A percentile compares a stretch with the other conserved stretches of the same genome.
phyloP scores from a whole-genome alignment of 2,329 filamentous ascomycete genomes.

The Colletotrichum tamarilloi region DNA sequence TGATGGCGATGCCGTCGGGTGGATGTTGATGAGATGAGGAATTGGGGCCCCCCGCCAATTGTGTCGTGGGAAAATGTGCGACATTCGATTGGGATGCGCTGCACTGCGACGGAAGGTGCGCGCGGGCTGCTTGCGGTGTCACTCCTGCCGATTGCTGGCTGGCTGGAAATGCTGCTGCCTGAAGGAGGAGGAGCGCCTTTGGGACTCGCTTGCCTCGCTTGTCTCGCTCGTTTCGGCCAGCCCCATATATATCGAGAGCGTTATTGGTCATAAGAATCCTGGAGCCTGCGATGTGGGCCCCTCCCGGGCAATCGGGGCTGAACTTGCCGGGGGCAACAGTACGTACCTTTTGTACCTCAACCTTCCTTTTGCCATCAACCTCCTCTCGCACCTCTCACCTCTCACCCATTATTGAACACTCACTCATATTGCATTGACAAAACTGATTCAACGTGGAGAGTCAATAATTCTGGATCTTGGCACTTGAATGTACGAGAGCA shows the following conservation, averaged over 20 bases:
- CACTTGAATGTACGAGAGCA: not conserved
- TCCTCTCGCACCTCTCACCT: too few relatives aligned
- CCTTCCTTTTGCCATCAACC: too few relatives aligned
- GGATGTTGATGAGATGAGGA: not conserved
- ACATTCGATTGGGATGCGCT: constrained; percentile 11
- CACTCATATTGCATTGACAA: not conserved
- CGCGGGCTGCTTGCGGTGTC: not conserved
- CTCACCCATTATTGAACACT: too few relatives aligned
- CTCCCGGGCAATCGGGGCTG: constrained; percentile 1
- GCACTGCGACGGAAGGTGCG: not conserved
- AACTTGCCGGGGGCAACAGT: not conserved
- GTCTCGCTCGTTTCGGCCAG: constrained; percentile 9
- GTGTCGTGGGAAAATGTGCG: not conserved
- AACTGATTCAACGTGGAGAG: not conserved
- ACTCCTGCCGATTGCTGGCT: not conserved
- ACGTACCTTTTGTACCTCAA: not conserved
- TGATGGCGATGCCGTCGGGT: not conserved
- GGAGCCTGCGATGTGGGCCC: constrained; percentile 28
- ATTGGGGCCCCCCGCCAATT: too few relatives aligned
- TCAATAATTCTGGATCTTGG: not conserved
- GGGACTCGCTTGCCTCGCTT: constrained; percentile 16
- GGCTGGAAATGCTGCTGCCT: constrained; percentile 35
- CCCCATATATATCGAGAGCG: not conserved
- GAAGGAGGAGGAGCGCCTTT: constrained; percentile 7
- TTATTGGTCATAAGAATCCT: constrained; percentile 13